These are phyloP conservation scores for Exophiala oligosperma DNA, from an alignment of 2,329 filamentous ascomycete species.

Conservation along the genomic window DNA sequence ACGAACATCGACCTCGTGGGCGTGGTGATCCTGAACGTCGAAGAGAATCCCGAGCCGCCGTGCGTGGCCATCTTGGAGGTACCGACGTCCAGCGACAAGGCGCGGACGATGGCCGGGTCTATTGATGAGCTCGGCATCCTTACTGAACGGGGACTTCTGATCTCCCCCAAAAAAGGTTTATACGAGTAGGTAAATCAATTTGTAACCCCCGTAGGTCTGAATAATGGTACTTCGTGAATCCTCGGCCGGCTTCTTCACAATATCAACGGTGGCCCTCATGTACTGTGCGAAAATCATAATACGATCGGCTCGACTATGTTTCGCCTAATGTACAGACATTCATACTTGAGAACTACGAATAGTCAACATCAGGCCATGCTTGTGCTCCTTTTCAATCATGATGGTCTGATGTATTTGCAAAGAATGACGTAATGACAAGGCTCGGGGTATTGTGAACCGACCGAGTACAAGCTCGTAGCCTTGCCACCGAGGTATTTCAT, in stretches of 20 bases:
- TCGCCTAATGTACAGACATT: no score
- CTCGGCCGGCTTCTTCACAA: no score
- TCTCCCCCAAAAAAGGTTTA: no score
- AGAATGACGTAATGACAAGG: background rate
- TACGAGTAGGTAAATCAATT: no score
- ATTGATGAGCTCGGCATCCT: conserved; percentile 20
- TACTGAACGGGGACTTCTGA: no score
- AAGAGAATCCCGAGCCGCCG: conserved; percentile 45
- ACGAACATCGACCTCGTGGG: conserved; percentile 40
- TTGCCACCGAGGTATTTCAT: background rate
- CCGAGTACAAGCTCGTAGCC: background rate
- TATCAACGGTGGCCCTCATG: no score
- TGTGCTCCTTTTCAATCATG: background rate
- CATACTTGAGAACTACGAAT: no score
- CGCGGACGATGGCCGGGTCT: conserved; percentile 37
- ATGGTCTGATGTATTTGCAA: background rate
- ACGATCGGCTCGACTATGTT: no score
- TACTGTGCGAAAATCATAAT: no score
- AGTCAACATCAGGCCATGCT: background rate
- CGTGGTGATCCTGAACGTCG: conserved; percentile 42
- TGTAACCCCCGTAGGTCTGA: no score
- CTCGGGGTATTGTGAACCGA: background rate
- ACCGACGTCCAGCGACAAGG: conserved; percentile 37
- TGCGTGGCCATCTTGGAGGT: conserved; percentile 38
- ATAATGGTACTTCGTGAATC: no score